Base-by-base conservation (phyloP, 1,284 basidiomycete species). In the Marasmius oreades region DNA sequence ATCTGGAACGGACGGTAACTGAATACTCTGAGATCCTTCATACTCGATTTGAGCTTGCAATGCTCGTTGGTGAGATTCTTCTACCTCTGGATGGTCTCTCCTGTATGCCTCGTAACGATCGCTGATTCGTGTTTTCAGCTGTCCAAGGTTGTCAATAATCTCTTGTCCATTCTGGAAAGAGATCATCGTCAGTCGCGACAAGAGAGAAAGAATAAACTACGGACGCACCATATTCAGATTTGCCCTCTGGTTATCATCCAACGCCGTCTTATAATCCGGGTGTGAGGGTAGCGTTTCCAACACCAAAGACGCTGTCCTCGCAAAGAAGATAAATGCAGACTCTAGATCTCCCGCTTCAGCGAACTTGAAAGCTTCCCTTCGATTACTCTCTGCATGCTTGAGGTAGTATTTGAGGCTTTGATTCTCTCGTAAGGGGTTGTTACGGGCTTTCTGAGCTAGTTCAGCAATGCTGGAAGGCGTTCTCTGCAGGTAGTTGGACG, bases 121-220 rank as follows among this genome's bases (percentile, higher is more conserved):
- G 36, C 82, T 73, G 16, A 84, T 73, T 11, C 68, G 62, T 12
- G 76, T 76, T 56, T 84, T 84, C 45, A 84, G 70, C 33, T 77
- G 71, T 33, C 75, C 68, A 16, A 84, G 76, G 59, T 73, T 71
- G 58, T 75, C 72, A 33, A 89, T 73, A 53, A 88, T 86, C 55
- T 86, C 79, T 67, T 87, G 82, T 11, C 87, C 87, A 58, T 89
- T 88, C 87, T 89, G 59, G 53, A 37, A 55, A 55, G 14, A 28
- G 52, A 53, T 39, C 11, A 34, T 53, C 37, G 23, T 34, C 20
- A 47, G 28, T 33, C 18, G 52, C 23, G 48, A 45, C 47, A 52
- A 36, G n/a, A 12, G 24, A 23, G 55, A 24, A 36, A 28, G 37
- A 23, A 47, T 39, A 39, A 44, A 55, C 52, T 28, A 44, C 58